Percentiles rank a stretch among this genome's conserved stretches.
These are phyloP conservation scores for Leishmania major DNA, from an alignment of 208 protist species.

Conservation along the genomic window DNA sequence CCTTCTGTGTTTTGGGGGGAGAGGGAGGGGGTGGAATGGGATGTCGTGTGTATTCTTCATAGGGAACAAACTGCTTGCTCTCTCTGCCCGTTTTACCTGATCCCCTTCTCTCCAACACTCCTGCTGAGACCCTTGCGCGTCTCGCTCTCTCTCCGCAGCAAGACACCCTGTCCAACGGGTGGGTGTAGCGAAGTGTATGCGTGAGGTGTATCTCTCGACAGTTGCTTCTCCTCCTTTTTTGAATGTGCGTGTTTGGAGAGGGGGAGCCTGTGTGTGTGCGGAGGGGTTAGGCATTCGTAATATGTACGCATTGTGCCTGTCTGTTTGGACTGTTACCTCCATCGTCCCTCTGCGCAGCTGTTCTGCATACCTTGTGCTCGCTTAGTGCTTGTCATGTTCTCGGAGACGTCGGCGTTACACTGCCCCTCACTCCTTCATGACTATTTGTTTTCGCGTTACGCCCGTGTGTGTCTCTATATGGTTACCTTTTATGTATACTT, in stretches of 20 bases:
- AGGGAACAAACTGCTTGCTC: too few relatives aligned
- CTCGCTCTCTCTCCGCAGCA: too few relatives aligned
- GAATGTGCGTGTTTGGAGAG: neutral
- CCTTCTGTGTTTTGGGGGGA: neutral
- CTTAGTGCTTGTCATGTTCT: neutral
- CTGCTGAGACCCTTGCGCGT: too few relatives aligned
- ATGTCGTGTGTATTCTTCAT: neutral
- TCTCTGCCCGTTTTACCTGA: too few relatives aligned
- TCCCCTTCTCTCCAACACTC: too few relatives aligned
- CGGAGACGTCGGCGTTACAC: neutral
- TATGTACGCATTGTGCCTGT: neutral
- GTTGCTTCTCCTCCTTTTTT: neutral
- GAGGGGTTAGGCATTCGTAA: neutral
- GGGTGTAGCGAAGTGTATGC: neutral
- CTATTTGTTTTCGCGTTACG: neutral
- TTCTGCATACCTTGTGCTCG: neutral
- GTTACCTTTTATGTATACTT: too few relatives aligned
- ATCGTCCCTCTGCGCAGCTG: neutral
- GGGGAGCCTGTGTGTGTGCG: neutral
- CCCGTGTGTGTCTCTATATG: too few relatives aligned
- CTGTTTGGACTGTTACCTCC: neutral
- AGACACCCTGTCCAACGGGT: too few relatives aligned
- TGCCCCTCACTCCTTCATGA: neutral
- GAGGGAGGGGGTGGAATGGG: neutral
- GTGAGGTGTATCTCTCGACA: neutral